phyloP scores from a whole-genome alignment of 148 eudicot species.

The Spergularia marina region DNA sequence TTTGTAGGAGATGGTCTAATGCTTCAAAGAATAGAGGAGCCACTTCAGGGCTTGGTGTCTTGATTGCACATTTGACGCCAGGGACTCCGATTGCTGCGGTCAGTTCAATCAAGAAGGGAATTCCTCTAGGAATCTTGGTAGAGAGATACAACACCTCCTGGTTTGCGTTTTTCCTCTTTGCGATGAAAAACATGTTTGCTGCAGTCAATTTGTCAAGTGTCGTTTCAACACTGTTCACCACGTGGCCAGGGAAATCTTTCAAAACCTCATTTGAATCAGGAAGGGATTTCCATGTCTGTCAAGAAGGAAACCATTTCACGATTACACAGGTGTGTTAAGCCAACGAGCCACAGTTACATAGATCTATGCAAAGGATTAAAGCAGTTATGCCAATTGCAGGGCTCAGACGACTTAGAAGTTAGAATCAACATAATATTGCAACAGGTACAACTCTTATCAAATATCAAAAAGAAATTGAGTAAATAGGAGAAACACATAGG shows the following conservation, averaged over 20 bases:
- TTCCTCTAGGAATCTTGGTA: slow-evolving; percentile 79
- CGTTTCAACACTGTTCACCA: slow-evolving; percentile 69
- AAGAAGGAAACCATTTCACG: background rate
- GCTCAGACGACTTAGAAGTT: too few relatives aligned
- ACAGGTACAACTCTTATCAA: too few relatives aligned
- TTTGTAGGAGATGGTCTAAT: slow-evolving; percentile 63
- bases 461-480: too few relatives aligned
- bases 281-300: slow-evolving; percentile 94
- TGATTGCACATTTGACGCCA: slow-evolving; percentile 84
- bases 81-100: slow-evolving; percentile 71
- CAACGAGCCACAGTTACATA: background rate
- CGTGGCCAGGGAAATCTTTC: slow-evolving; percentile 67
- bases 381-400: too few relatives aligned
- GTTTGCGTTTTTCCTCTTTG: slow-evolving; percentile 86
- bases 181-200: slow-evolving; percentile 90
- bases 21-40: slow-evolving; percentile 94
- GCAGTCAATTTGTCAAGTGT: slow-evolving; percentile 64
- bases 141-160: slow-evolving; percentile 92
- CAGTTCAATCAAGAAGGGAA: slow-evolving; percentile 86
- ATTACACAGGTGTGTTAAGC: too few relatives aligned
- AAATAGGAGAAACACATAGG: too few relatives aligned
- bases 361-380: background rate
- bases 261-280: slow-evolving; percentile 92
- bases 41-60: slow-evolving; percentile 84
- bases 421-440: too few relatives aligned